Percentiles rank a stretch among this genome's conserved stretches.
Evolutionary conservation across 345 rosid genomes (phyloP).

Genomic region (Corchorus olitorius): DNA sequence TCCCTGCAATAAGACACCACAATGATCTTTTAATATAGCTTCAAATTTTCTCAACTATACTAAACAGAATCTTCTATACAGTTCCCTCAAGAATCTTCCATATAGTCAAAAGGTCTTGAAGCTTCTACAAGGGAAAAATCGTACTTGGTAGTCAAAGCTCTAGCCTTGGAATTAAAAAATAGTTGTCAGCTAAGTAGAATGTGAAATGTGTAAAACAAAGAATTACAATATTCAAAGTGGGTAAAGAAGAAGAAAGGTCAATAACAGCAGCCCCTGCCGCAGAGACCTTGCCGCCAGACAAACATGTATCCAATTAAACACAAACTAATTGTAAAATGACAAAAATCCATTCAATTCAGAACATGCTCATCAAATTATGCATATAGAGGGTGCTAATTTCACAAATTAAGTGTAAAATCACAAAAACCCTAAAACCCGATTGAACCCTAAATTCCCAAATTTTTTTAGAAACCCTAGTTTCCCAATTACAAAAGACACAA

Average conservation of each 20-base stretch:
- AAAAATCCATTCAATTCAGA: no score
- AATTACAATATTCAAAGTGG: not conserved
- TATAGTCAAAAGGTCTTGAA: constrained; percentile 88
- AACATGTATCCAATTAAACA: not conserved
- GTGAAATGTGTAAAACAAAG: not conserved
- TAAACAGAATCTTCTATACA: not conserved
- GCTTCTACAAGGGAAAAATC: constrained; percentile 81
- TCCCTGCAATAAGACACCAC: constrained; percentile 56
- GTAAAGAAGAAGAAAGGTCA: not conserved
- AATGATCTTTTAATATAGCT: constrained; percentile 7
- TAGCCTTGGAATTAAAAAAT: constrained; percentile 52
- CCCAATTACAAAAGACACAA: no score
- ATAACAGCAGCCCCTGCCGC: not conserved
- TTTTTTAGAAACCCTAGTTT: no score
- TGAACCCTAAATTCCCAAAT: no score
- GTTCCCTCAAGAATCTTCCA: not conserved
- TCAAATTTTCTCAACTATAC: not conserved
- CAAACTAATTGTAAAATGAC: no score
- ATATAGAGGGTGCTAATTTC: no score
- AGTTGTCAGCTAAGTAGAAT: constrained; percentile 13
- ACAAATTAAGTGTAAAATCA: no score
- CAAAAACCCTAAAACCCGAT: no score
- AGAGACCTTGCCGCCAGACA: not conserved
- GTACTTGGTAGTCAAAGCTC: constrained; percentile 85
- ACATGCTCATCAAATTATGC: no score